A percentile compares a stretch with the other conserved stretches of the same genome.
These are phyloP conservation scores for Funneliformis mosseae DNA, from an alignment of 192 early-diverging fungal species.

Conservation along the genomic window DNA sequence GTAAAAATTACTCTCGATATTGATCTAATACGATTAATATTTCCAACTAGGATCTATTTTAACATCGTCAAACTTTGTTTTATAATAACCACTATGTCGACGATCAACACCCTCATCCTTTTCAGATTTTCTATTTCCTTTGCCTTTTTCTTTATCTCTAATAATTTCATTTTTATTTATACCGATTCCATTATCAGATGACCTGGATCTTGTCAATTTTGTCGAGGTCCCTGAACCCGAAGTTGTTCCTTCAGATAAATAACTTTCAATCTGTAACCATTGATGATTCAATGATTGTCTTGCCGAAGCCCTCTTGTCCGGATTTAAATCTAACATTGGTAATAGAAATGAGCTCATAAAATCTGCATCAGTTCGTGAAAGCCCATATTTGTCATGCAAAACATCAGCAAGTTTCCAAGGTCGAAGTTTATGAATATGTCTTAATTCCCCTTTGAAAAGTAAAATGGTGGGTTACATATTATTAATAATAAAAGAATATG, in stretches of 20 bases:
- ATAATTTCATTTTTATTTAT: not conserved
- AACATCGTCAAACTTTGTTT: not conserved
- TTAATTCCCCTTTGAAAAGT: slow-evolving; percentile 67
- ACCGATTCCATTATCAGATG: not conserved
- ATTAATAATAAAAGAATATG: not conserved
- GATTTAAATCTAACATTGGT: slow-evolving; percentile 77
- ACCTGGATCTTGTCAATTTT: not conserved
- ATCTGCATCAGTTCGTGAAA: slow-evolving; percentile 67
- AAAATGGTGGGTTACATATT: not conserved
- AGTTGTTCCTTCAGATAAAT: not conserved
- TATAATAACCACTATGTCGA: not conserved
- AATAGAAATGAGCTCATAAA: slow-evolving; percentile 78
- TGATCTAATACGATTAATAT: not conserved
- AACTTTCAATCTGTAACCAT: slow-evolving; percentile 46
- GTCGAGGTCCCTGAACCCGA: not conserved
- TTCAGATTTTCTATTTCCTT: not conserved
- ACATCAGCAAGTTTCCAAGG: slow-evolving; percentile 83
- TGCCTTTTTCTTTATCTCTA: not conserved
- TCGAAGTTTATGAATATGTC: slow-evolving; percentile 85
- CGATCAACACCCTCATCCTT: not conserved
- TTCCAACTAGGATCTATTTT: not conserved
- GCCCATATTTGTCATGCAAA: slow-evolving; percentile 87
- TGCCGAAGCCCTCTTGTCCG: slow-evolving; percentile 58
- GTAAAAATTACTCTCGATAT: no score
- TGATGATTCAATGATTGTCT: slow-evolving; percentile 57